A percentile compares a stretch with the other conserved stretches of the same genome.
Evolutionary conservation across 192 early-diverging fungal genomes (phyloP).

Genomic region (Entomortierella beljakovae): DNA sequence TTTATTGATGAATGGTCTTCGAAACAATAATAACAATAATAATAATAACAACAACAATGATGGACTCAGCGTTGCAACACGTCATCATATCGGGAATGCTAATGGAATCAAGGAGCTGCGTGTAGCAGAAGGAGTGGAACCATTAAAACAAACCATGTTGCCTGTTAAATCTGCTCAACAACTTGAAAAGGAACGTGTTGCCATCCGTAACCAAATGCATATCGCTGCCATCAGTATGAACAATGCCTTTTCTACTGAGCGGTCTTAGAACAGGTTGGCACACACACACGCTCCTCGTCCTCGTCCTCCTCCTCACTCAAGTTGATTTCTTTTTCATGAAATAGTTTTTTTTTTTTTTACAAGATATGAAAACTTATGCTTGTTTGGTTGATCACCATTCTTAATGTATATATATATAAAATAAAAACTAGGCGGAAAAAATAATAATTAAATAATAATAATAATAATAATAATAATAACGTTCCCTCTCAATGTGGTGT

Average conservation of each 20-base stretch:
- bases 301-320: no score
- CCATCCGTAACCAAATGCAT: constrained; percentile 31
- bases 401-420: no score
- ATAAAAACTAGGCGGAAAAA: no score
- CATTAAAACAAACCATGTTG: constrained; percentile 52
- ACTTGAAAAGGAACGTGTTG: constrained; percentile 51
- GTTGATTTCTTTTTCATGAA: no score
- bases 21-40: neutral
- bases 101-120: constrained; percentile 47
- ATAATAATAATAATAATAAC: no score
- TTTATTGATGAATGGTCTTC: constrained; percentile 13
- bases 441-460: no score
- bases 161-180: constrained; percentile 53
- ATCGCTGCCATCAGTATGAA: constrained; percentile 20
- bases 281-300: no score
- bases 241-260: constrained; percentile 3
- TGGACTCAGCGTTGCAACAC: neutral
- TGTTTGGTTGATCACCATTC: no score
- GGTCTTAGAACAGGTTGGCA: neutral
- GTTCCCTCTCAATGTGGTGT: no score
- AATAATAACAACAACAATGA: constrained; percentile 23
- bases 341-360: no score
- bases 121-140: constrained; percentile 49
- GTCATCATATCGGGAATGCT: constrained; percentile 1
- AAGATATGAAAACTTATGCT: no score